phyloP scores from a whole-genome alignment of 768 basidiomycete genomes.

The Pisolithus orientalis region DNA sequence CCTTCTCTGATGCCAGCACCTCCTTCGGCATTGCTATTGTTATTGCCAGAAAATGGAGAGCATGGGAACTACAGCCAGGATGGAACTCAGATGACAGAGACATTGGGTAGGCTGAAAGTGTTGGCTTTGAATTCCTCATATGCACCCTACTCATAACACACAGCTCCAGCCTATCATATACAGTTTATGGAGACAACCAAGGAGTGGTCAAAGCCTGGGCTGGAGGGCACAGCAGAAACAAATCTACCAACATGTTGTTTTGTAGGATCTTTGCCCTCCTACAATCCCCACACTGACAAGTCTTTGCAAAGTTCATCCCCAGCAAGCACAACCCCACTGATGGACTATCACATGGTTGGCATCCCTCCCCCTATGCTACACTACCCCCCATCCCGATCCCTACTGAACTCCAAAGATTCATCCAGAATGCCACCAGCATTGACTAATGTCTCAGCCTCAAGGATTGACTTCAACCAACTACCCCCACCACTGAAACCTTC shows the following conservation, averaged over 20 bases:
- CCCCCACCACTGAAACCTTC: neutral
- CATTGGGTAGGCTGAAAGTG: constrained; percentile 18
- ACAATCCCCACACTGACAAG: neutral
- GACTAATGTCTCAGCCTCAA: neutral
- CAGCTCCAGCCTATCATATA: neutral
- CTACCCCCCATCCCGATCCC: constrained; percentile 30
- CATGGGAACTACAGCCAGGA: constrained; percentile 24
- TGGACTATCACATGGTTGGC: constrained; percentile 30
- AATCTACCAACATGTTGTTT: neutral
- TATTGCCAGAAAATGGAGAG: constrained; percentile 25
- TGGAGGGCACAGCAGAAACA: neutral
- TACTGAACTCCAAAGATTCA: constrained; percentile 4
- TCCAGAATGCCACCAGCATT: constrained; percentile 1
- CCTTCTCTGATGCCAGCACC: constrained; percentile 39
- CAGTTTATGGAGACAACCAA: neutral
- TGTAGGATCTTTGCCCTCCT: neutral
- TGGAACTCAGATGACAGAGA: constrained; percentile 28
- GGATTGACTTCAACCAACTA: neutral
- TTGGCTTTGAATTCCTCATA: constrained; percentile 36
- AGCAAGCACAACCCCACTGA: constrained; percentile 36
- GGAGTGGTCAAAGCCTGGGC: constrained; percentile 4
- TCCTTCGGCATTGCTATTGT: constrained; percentile 29
- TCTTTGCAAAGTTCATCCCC: constrained; percentile 27
- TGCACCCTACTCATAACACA: neutral
- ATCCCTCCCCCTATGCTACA: constrained; percentile 12